Base-by-base conservation (phyloP, 345 rosid genomes). In the Xanthoceras sorbifolium region DNA sequence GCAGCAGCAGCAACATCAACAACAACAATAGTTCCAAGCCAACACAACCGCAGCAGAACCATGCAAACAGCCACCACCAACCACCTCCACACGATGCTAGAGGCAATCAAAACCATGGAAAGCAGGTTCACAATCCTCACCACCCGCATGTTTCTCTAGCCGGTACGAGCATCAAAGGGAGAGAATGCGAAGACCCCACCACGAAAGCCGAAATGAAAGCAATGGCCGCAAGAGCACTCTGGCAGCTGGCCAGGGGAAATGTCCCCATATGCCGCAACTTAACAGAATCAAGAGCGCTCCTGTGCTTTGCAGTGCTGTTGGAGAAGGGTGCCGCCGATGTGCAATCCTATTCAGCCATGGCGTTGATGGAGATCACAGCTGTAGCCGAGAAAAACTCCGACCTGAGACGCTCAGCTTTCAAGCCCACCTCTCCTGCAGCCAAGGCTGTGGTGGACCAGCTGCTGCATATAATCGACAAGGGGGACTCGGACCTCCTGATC, bases 171-270 rank as follows among this genome's bases (percentile, higher is more conserved):
- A 86, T 87, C 22, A 90, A 90, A 23, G 89, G 89, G 11, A 84
- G 93, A 78, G 95, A 89, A 75, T 77, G 18, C 1, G 92, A 89
- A 59, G 91, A 89, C 76, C 85, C 92, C 6, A 79, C 64, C 0
- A 87, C 88, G 2, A 90, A 92, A 78, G 89, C 89, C n/a, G 81
- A 86, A 76, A 90, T 92, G 93, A 92, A 89, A 62, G 91, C 91
- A 38, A 89, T 92, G 95, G 97, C 93, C 1, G 93, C 95, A 9
- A 83, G 87, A 71, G 97, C 93, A 0, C 84, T 92, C 0, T 89
- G 95, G 92, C 89, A 84, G 68, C 91, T 90, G 65, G 75, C 90
- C 31, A 88, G 81, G 79, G 93, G 92, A n/a, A 90, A 90, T 32
- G 79, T 89, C 23, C 63, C 81, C 28, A 88, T 88, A 55, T 89